Base-by-base conservation (phyloP, 768 basidiomycete genomes). In the Coprinopsis sp. region DNA sequence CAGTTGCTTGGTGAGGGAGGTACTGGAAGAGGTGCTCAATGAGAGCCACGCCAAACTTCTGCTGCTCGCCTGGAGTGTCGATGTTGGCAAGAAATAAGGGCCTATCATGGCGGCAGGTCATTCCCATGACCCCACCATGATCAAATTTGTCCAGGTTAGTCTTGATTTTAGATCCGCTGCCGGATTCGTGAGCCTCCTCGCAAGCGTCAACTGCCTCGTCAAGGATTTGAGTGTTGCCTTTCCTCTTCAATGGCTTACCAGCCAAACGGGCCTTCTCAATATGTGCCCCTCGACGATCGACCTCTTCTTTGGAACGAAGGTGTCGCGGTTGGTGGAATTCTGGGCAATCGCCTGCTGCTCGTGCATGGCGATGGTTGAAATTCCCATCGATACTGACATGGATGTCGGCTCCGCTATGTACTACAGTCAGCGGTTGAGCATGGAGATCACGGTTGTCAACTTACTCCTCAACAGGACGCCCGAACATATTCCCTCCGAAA, bases 341-440 rank as follows among this genome's bases (percentile, higher is more conserved):
- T 0, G 65, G 62, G 22, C 63, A 57, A 34, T 71, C 58, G 3
- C 66, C 67, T 0, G 59, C 63, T 3, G 48, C 39, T 1, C 39
- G 16, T 2, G 56, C 39, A 43, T 75, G 71, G 0, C 59, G 51
- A 44, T 73, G 67, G 37, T 68, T 64, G 48, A 72, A 72, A 30
- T 69, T 70, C 0, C 67, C 67, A 55, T 73, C 69, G 0, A 57
- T 55, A 0, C 59, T 59, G 1, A 73, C 51, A 30, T 70, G 68
- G 6, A 72, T 54, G 44, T 73, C 67, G 2, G 58, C 63, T 0
- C 71, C 67, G 1, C 67, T 63, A n/a, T 14, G n/a, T 21, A 28
- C 16, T 42, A 19, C n/a, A 19, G 13, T 4, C 49, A 38, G 52
- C 28, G 21, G 8, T 37, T 25, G n/a, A 14, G 43, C n/a, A 21